Evolutionary conservation across 202 grass and related monocot species (phyloP), one percentile per base, ranked within the genome.

Genomic region (Zizania palustris): DNA sequence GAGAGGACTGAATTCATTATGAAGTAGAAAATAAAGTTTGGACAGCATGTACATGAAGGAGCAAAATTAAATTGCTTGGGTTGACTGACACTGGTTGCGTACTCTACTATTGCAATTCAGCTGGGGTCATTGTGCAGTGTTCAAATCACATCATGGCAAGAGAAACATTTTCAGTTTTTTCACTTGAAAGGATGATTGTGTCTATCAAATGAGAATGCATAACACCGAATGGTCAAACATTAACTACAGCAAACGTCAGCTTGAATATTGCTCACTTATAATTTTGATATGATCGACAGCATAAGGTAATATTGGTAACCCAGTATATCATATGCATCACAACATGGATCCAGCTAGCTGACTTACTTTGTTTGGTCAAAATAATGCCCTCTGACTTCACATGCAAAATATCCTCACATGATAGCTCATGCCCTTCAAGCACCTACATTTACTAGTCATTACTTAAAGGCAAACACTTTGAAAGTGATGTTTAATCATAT

Each of bases 361-460:
- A 65, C 86, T 80, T 90, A 97, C 94, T 94, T 90, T 81, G 73
- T 71, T 84, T 92, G 63, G 89, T 94, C 85, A 98, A 88, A 87
- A 90, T 62, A 76, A 94, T 82, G 72, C 83, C 77, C 68, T 98
- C 95, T 72, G 75, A 87, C 46, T 98, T 94, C 56, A 94, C 83
- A 83, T 85, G 89, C 80, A 90, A 72, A 85, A 98, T 89, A 82
- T 94, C 83, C 60, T 85, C 73, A 41, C 95, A 97, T 79, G 85
- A 90, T 50, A 97, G 65, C 12, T 57, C 74, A 84, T 97, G 77
- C 43, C 86, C 89, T 82, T 89, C 89, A 51, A 97, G 70, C 9
- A 88, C 91, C 94, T 97, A 71, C 59, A 87, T 69, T 77, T 64
- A 75, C 1, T 14, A 65, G 83, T 75, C 34, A 71, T 70, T 21